Conservation (phyloP, 306 rosid genomes). For the Morella rubra region DNA sequence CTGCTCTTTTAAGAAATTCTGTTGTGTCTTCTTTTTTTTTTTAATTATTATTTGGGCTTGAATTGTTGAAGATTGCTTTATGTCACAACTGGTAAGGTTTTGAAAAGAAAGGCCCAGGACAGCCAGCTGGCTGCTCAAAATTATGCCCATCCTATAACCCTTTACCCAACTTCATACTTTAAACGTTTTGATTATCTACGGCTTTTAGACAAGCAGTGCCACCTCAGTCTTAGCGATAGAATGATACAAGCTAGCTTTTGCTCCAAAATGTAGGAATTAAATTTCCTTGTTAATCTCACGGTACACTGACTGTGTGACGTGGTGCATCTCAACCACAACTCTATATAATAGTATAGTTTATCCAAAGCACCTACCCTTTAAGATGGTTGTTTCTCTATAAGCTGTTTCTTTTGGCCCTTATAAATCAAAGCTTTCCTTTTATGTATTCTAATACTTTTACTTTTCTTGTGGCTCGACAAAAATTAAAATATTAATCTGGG, state of each 20-base stretch:
- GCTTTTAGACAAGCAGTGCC: background rate
- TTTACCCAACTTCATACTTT: background rate
- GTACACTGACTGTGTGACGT: too few relatives aligned
- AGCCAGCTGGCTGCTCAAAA: background rate
- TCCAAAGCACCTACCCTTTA: constrained; percentile 23
- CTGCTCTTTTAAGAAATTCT: background rate
- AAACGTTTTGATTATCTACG: background rate
- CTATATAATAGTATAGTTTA: background rate
- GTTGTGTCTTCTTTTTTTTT: too few relatives aligned
- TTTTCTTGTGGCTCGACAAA: background rate
- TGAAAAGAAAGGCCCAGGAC: background rate
- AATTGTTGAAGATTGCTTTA: background rate
- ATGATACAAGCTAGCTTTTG: background rate
- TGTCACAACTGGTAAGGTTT: background rate
- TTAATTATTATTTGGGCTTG: background rate
- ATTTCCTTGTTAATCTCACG: background rate
- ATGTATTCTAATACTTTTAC: too few relatives aligned
- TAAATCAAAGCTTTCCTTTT: background rate
- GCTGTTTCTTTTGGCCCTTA: background rate
- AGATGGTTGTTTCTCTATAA: background rate
- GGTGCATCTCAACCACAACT: too few relatives aligned
- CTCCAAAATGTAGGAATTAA: background rate
- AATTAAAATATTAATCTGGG: background rate
- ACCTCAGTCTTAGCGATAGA: background rate
- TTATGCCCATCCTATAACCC: background rate